phyloP scores from a whole-genome alignment of 2,329 filamentous ascomycete species.

The Scleromitrula shiraiana region DNA sequence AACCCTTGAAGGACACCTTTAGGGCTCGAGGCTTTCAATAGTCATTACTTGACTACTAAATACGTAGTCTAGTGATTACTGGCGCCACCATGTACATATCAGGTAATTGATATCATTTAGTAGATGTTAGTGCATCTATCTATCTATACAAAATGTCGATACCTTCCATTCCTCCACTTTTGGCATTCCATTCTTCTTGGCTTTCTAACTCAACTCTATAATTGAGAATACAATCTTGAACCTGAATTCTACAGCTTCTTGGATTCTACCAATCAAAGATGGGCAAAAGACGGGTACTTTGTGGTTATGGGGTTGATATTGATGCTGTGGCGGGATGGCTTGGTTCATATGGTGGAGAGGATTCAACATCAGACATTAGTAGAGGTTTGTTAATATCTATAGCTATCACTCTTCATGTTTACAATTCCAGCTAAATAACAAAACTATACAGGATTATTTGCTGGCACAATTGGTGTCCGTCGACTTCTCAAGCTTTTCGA shows the following conservation, averaged over 20 bases:
- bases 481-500: conserved; percentile 63
- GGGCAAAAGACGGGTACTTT: conserved; percentile 45
- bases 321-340: conserved; percentile 73
- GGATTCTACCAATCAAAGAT: conserved; percentile 20
- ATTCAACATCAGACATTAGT: conserved; percentile 64
- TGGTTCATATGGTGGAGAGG: conserved; percentile 66
- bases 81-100: no score
- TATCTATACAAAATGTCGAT: no score
- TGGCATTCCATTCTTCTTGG: no score
- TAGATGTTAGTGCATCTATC: no score
- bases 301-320: conserved; percentile 62
- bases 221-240: no score
- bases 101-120: no score
- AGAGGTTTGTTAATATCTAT: conserved; percentile 40
- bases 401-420: background rate
- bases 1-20: no score
- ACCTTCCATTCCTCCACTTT: no score
- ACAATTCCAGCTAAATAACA: background rate
- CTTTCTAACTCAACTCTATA: no score
- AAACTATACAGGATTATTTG: conserved; percentile 46
- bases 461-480: conserved; percentile 57
- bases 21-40: no score
- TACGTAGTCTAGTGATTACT: no score
- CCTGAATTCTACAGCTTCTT: background rate
- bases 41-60: no score